Evolutionary conservation across 2,329 filamentous ascomycete species (phyloP).

Genomic region (Capronia coronata): DNA sequence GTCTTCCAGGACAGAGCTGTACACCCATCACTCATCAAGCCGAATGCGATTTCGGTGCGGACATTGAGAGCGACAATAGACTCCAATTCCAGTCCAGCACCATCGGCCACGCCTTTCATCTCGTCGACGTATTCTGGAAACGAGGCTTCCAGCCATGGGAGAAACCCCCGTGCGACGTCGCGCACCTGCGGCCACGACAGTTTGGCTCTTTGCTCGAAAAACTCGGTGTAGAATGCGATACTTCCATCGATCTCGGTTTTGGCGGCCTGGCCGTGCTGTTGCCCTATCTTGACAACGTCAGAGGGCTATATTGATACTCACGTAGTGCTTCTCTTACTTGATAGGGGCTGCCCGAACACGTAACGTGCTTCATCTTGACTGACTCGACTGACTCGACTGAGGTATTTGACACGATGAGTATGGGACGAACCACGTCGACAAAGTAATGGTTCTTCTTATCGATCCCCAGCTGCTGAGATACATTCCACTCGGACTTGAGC

Average conservation of each 20-base stretch:
- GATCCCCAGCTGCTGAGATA: not conserved
- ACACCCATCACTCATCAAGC: slow-evolving; percentile 53
- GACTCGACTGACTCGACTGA: not conserved
- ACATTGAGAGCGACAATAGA: slow-evolving; percentile 55
- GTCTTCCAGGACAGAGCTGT: slow-evolving; percentile 50
- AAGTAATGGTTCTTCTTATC: not conserved
- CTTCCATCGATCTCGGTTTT: slow-evolving; percentile 29
- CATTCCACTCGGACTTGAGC: too few species aligned
- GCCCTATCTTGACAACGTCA: slow-evolving; percentile 27
- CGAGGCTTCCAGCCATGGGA: slow-evolving; percentile 35
- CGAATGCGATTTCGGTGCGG: slow-evolving; percentile 54
- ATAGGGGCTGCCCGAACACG: slow-evolving; percentile 29
- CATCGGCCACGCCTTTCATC: slow-evolving; percentile 46
- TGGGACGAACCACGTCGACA: not conserved
- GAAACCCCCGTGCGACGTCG: slow-evolving; percentile 40
- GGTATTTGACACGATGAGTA: not conserved
- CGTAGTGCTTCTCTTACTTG: slow-evolving; percentile 28
- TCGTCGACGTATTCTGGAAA: slow-evolving; percentile 34
- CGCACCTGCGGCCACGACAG: slow-evolving; percentile 46
- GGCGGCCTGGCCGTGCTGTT: slow-evolving; percentile 30
- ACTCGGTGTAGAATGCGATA: slow-evolving; percentile 30
- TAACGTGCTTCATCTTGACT: slow-evolving; percentile 28
- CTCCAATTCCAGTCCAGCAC: slow-evolving; percentile 42
- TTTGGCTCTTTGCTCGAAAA: slow-evolving; percentile 31
- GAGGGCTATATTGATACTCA: not conserved